A percentile compares a stretch with the other conserved stretches of the same genome.
Conservation (phyloP, 768 basidiomycete genomes). For the Boletus vinaceobasis region DNA sequence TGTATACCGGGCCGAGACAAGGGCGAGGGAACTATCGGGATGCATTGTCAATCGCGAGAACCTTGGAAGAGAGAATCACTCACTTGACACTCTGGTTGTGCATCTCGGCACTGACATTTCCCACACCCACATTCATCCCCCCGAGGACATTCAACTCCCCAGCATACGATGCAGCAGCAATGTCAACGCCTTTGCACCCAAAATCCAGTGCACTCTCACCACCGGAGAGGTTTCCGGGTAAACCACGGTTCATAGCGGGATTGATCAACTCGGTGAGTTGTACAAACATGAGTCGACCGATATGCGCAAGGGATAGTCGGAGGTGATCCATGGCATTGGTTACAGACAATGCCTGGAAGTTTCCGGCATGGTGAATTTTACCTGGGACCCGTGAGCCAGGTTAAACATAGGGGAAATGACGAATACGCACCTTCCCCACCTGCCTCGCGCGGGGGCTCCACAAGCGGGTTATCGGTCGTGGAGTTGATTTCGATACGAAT, state of each 20-base stretch:
- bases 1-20: slow-evolving; percentile 81
- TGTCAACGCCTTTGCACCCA: slow-evolving; percentile 81
- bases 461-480: slow-evolving; percentile 85
- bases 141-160: slow-evolving; percentile 77
- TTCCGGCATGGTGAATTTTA: slow-evolving; percentile 75
- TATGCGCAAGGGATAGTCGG: slow-evolving; percentile 64
- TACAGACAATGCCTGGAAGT: slow-evolving; percentile 86
- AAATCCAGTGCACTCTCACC: slow-evolving; percentile 81
- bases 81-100: slow-evolving; percentile 91
- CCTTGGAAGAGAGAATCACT: slow-evolving; percentile 23
- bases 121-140: slow-evolving; percentile 73
- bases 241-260: slow-evolving; percentile 64
- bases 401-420: not conserved
- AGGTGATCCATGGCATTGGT: slow-evolving; percentile 89
- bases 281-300: slow-evolving; percentile 67
- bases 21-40: slow-evolving; percentile 65
- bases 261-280: slow-evolving; percentile 60
- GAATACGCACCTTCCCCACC: slow-evolving; percentile 17
- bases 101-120: slow-evolving; percentile 87
- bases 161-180: slow-evolving; percentile 77
- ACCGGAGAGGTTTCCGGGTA: slow-evolving; percentile 76
- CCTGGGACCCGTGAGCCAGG: slow-evolving; percentile 27
- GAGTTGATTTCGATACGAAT: slow-evolving; percentile 79
- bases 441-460: slow-evolving; percentile 73
- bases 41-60: not conserved